phyloP scores from a whole-genome alignment of 345 rosid species.

The Angophora floribunda region DNA sequence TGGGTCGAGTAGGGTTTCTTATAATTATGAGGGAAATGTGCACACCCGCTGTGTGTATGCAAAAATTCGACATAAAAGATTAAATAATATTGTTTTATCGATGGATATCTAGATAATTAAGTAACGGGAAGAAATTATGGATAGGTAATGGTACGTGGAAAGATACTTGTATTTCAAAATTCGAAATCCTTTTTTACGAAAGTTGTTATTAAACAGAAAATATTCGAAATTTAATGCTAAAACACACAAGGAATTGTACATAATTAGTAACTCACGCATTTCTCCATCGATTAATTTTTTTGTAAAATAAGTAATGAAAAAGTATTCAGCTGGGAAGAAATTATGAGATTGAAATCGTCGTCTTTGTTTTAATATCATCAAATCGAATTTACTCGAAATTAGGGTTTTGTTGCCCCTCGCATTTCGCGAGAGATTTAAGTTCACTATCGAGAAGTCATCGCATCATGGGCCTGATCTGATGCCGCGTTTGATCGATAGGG shows the following conservation, averaged over 20 bases:
- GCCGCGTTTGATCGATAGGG: background rate
- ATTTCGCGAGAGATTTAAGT: background rate
- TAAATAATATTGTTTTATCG: background rate
- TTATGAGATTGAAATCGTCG: background rate
- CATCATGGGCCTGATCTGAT: background rate
- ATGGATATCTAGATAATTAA: background rate
- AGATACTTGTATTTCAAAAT: background rate
- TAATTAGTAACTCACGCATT: background rate
- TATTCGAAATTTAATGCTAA: background rate
- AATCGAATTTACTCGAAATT: background rate
- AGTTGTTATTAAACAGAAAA: background rate
- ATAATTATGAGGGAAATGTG: background rate
- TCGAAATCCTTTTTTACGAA: background rate
- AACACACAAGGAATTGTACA: background rate
- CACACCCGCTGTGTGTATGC: accelerated
- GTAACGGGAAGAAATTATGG: background rate
- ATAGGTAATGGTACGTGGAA: background rate
- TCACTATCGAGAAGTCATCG: background rate
- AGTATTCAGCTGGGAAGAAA: background rate
- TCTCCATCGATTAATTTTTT: background rate
- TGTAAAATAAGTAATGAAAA: background rate
- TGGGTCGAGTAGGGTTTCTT: background rate
- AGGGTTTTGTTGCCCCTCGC: background rate
- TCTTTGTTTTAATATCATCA: background rate
- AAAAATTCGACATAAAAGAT: background rate